Evolutionary conservation across 805 yeast species (phyloP).

Genomic region (Grigorovia yakushimaensis): DNA sequence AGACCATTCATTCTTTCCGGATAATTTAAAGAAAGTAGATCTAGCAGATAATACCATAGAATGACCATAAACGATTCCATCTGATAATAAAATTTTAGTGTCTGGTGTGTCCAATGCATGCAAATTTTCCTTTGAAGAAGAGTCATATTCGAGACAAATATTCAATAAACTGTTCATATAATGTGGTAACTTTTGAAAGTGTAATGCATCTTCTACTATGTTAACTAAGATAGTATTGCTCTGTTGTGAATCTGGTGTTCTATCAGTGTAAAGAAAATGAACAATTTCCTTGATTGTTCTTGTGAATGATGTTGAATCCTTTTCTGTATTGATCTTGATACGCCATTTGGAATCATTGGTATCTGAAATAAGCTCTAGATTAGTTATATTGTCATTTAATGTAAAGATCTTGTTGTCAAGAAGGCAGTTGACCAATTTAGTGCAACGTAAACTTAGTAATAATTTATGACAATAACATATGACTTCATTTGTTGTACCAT

Average conservation of each 20-base stretch:
- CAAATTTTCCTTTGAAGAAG: too few species aligned
- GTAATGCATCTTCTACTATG: slow-evolving; percentile 15
- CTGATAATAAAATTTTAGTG: slow-evolving; percentile 36
- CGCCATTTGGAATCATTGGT: slow-evolving; percentile 2
- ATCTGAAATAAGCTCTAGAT: background rate
- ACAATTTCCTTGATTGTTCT: slow-evolving; percentile 3
- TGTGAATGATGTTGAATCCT: background rate
- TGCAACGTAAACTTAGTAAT: slow-evolving; percentile 13
- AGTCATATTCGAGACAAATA: background rate
- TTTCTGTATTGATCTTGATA: slow-evolving; percentile 2
- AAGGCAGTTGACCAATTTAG: slow-evolving; percentile 6
- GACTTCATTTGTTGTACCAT: slow-evolving; percentile 2
- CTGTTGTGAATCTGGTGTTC: slow-evolving; percentile 10
- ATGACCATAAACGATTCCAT: slow-evolving; percentile 38
- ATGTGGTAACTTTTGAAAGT: slow-evolving; percentile 9
- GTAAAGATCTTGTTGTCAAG: background rate
- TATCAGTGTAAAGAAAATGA: slow-evolving; percentile 22
- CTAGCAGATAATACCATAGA: slow-evolving; percentile 46
- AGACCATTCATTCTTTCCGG: slow-evolving; percentile 49
- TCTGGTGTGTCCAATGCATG: slow-evolving; percentile 25
- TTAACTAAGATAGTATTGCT: slow-evolving; percentile 8
- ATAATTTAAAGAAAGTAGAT: slow-evolving; percentile 53
- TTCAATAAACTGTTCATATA: background rate
- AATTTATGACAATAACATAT: slow-evolving; percentile 19
- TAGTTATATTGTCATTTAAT: slow-evolving; percentile 5